Percentiles rank a stretch among this genome's conserved stretches.
These are phyloP conservation scores for Candida mesenterica DNA, from an alignment of 1,139 yeast genomes.

Conservation along the genomic window DNA sequence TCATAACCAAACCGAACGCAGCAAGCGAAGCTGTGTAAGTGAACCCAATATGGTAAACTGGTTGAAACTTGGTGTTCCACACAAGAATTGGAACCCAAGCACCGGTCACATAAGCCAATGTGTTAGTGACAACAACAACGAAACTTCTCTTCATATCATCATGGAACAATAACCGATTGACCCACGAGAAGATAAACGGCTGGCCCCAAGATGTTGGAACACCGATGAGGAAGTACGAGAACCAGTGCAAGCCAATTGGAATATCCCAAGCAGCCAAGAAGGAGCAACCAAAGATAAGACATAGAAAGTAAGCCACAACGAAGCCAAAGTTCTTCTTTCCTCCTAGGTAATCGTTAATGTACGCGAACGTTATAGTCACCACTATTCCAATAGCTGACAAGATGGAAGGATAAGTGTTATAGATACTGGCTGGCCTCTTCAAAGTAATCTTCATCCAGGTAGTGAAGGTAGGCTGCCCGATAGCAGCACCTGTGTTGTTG, in stretches of 20 bases:
- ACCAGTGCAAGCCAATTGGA: constrained; percentile 49
- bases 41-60: constrained; percentile 22
- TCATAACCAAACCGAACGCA: constrained; percentile 20
- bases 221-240: constrained; percentile 46
- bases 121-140: constrained; percentile 23
- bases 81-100: constrained; percentile 26
- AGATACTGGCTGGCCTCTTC: constrained; percentile 35
- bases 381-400: constrained; percentile 46
- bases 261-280: constrained; percentile 47
- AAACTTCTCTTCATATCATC: constrained; percentile 26
- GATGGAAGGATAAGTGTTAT: constrained; percentile 51
- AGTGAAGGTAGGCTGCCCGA: constrained; percentile 48
- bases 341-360: constrained; percentile 42
- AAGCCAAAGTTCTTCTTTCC: constrained; percentile 41
- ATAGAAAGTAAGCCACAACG: constrained; percentile 34
- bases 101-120: constrained; percentile 24
- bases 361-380: constrained; percentile 37
- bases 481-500: constrained; percentile 47
- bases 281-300: constrained; percentile 41
- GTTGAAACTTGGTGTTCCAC: constrained; percentile 39
- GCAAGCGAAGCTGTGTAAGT: constrained; percentile 23
- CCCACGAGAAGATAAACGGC: constrained; percentile 26
- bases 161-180: constrained; percentile 19
- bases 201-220: constrained; percentile 40
- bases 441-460: constrained; percentile 51